Base-by-base conservation (phyloP, 2,329 filamentous ascomycete species). In the Xylariaceae sp. region DNA sequence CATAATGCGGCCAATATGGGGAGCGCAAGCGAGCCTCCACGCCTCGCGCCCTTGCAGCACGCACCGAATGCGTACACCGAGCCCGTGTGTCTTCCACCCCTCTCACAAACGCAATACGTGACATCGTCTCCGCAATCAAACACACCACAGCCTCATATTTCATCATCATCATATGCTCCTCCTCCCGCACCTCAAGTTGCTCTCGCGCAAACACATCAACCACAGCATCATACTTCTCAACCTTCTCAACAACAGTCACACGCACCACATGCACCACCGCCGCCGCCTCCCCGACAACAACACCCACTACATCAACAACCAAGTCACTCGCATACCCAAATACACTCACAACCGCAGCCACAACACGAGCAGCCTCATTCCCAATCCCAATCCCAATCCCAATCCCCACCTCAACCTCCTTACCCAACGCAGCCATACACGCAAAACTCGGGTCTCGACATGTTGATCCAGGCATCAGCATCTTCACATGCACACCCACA, bases 381-480 rank as follows among this genome's bases (percentile, higher is more conserved):
- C 2, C 63, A 59, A 6, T 49, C 63, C 3, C 48, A 49, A 12
- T 46, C 37, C 29, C 49, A 23, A 24, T 51, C 63, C 2, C 63
- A 60, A 6, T 48, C 63, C 3, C 49, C 40, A 28, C 43, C 53
- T 9, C 53, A 60, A 33, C 48, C 53, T 34, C 52, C 53, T 24
- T 68, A 64, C 40, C 52, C 56, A 17, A 47, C 58, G 12, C 65
- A 62, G 17, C 51, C 69, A 31, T 57, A 56, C 34, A 58, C 66
- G 37, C 54, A 69, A 12, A 70, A 67, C 11, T 71, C 77, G 33
- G 73, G 74, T 1, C 69, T 80, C 23, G 72, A 73, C 19, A 74
- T 81, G 67, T 69, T 79, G 6, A 73, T 79, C 29, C 74, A 76
- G 45, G 73, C 74, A 2, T 79, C 76, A 5, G 44, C 54, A 19